Conservation (phyloP, 1,284 basidiomycete species). For the Ustilago loliicola region DNA sequence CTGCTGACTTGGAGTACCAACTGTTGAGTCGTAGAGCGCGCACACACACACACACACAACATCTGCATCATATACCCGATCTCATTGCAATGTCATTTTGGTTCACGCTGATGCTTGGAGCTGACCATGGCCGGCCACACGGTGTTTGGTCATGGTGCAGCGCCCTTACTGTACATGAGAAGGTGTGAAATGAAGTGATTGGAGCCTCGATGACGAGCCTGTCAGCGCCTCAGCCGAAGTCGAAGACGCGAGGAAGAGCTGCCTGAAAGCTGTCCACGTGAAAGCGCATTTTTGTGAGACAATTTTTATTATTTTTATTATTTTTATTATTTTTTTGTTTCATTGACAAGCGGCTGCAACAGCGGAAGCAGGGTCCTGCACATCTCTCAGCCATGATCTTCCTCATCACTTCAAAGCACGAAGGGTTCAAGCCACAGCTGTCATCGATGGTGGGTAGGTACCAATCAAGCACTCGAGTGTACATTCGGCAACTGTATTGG, state of each 20-base stretch:
- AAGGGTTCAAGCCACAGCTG: conserved; percentile 1
- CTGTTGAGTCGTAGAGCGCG: background rate
- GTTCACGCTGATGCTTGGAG: background rate
- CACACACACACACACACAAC: background rate
- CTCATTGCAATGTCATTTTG: background rate
- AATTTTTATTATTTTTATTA: background rate
- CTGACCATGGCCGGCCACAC: background rate
- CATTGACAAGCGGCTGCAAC: background rate
- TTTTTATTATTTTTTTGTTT: background rate
- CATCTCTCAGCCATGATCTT: background rate
- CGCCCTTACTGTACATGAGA: background rate
- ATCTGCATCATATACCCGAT: conserved; percentile 7
- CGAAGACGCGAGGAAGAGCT: background rate
- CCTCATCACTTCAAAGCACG: background rate
- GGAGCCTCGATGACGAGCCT: conserved; percentile 1
- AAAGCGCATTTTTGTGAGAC: background rate
- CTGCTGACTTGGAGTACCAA: conserved; percentile 39
- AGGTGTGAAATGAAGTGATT: background rate
- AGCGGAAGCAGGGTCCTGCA: conserved; percentile 6
- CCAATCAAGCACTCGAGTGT: background rate
- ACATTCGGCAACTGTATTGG: background rate
- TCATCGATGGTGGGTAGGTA: background rate
- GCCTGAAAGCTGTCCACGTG: conserved; percentile 5
- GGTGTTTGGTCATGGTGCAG: background rate
- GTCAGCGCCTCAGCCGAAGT: too few relatives aligned